Percentiles rank a stretch among this genome's conserved stretches.
These are phyloP conservation scores for Hypsizygus marmoreus DNA, from an alignment of 768 basidiomycete species.

Conservation along the genomic window DNA sequence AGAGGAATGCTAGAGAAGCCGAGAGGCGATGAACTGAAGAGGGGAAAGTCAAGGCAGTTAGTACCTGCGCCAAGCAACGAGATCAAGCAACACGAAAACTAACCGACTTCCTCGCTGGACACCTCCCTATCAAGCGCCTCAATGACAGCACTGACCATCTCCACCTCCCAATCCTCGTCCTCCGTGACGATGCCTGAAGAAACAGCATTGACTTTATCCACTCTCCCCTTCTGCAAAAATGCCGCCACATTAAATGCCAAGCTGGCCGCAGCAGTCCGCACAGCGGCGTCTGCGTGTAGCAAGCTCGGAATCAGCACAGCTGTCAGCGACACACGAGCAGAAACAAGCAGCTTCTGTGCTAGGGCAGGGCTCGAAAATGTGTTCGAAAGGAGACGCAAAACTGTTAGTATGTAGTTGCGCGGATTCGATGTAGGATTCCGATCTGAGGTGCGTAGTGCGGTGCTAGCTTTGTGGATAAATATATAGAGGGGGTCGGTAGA, in stretches of 20 bases:
- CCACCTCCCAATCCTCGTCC: slow-evolving; percentile 84
- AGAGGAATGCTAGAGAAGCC: slow-evolving; percentile 74
- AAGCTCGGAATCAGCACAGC: slow-evolving; percentile 64
- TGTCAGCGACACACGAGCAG: slow-evolving; percentile 41
- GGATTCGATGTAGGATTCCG: slow-evolving; percentile 20
- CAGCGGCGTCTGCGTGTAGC: slow-evolving; percentile 63
- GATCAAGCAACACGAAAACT: slow-evolving; percentile 29
- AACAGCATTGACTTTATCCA: slow-evolving; percentile 39
- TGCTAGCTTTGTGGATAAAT: slow-evolving; percentile 43
- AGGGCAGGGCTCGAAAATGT: slow-evolving; percentile 57
- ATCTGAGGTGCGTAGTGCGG: slow-evolving; percentile 1
- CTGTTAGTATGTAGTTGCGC: slow-evolving; percentile 64
- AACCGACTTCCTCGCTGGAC: slow-evolving; percentile 79
- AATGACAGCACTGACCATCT: slow-evolving; percentile 80
- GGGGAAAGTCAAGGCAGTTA: slow-evolving; percentile 1
- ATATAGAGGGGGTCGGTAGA: slow-evolving; percentile 43
- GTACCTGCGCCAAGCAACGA: neutral
- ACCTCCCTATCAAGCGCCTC: slow-evolving; percentile 76
- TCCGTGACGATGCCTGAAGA: slow-evolving; percentile 43
- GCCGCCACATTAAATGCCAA: slow-evolving; percentile 76
- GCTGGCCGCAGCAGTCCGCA: slow-evolving; percentile 81
- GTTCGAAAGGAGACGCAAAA: slow-evolving; percentile 71
- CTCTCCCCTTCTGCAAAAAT: slow-evolving; percentile 61
- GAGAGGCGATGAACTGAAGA: slow-evolving; percentile 77
- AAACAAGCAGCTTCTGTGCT: slow-evolving; percentile 35